phyloP scores from a whole-genome alignment of 306 rosid genomes.

The Senna tora region DNA sequence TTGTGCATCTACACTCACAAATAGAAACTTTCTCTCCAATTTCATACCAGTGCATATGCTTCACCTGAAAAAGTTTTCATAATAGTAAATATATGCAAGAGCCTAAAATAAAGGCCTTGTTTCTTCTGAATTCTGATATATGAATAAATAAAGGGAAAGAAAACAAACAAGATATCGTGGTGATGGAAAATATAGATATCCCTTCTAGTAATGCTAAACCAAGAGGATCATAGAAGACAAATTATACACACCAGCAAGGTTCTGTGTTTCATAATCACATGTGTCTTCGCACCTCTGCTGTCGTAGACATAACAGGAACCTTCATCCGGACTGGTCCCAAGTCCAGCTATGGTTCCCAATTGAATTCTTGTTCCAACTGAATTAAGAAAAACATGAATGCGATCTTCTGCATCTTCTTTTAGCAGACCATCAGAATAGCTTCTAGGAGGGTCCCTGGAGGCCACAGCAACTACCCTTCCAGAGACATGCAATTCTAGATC shows the following conservation, averaged over 20 bases:
- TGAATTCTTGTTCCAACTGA: constrained; percentile 54
- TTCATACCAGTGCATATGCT: constrained; percentile 93
- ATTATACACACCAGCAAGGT: constrained; percentile 74
- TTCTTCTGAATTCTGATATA: constrained; percentile 36
- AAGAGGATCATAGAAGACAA: constrained; percentile 33
- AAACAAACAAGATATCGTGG: not conserved
- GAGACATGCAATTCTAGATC: constrained; percentile 82
- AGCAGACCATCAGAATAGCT: constrained; percentile 39
- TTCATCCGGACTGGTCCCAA: constrained; percentile 83
- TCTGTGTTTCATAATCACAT: constrained; percentile 86
- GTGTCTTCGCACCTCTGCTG: constrained; percentile 73
- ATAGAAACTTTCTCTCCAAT: constrained; percentile 70
- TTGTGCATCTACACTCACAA: constrained; percentile 94
- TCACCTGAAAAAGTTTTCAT: constrained; percentile 67
- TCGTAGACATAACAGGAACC: constrained; percentile 80
- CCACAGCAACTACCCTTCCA: constrained; percentile 79
- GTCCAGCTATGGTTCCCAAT: constrained; percentile 84
- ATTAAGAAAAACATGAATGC: constrained; percentile 73
- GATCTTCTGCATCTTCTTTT: constrained; percentile 63
- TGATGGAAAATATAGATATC: constrained; percentile 24
- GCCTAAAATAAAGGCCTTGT: constrained; percentile 25
- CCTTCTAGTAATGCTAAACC: constrained; percentile 21
- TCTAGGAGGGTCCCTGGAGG: constrained; percentile 70
- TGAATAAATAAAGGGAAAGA: constrained; percentile 16
- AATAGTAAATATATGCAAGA: constrained; percentile 13